Evolutionary conservation across 2,329 filamentous ascomycete genomes (phyloP), one percentile per base, ranked within the genome.

Genomic region (Geosmithia morbida): DNA sequence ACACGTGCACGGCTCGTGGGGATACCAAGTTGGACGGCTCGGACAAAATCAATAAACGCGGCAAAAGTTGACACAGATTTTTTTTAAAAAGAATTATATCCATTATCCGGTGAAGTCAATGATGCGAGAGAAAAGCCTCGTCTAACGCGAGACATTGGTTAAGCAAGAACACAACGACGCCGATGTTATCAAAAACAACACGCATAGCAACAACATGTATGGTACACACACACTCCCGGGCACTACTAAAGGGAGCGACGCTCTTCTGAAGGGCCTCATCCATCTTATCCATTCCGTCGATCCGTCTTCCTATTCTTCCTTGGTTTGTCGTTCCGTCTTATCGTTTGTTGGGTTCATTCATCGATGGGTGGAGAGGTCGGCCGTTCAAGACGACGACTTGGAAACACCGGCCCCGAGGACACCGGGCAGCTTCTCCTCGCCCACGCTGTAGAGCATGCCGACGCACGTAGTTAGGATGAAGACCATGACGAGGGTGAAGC

Each of bases 351-450:
- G 33, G 33, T 37, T 37, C 14, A 37, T 37, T 37, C 14, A 3
- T 37, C 33, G 33, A 37, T 37, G 33, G 13, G 11, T 7, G 11
- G 10, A 11, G 33, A 11, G 77, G 64, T 82, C 87, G 33, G 81
- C 73, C 14, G 33, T 16, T 37, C 11, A 37, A 37, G 33, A 37
- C 33, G 41, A 20, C 49, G 41, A 20, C 49, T 80, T 77, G 53
- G 83, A 85, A 39, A 98, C 90, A 52, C 92, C 92, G 44, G 92
- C 92, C n/a, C 88, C 87, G 63, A 98, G 89, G 8, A 98, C 90
- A 56, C 88, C 88, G 0, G 92, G 92, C 53, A 97, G 71, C 66
- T 88, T 84, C 69, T 94, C 81, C 61, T 85, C 78, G 33, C 90
- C 92, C 57, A 97, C 85, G 52, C 71, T 81, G 64, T 83, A 92